These are phyloP conservation scores for Candida stauntonica DNA, from an alignment of 805 yeast species.

Conservation along the genomic window DNA sequence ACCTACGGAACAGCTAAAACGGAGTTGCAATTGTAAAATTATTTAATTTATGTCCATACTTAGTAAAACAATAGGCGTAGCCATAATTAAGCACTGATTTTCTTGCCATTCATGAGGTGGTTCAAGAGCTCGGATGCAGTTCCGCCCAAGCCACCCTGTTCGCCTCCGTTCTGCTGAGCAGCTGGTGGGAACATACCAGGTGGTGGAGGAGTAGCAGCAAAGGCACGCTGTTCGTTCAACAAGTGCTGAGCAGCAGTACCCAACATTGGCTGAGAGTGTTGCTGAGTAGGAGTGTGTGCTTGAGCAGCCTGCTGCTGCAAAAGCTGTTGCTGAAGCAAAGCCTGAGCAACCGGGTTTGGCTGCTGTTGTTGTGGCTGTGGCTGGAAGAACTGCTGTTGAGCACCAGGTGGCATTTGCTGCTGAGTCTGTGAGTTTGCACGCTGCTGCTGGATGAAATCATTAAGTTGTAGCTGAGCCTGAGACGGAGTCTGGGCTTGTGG, in stretches of 20 bases:
- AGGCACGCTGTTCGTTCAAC: constrained; percentile 29
- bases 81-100: constrained; percentile 29
- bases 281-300: constrained; percentile 20
- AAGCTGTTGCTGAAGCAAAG: constrained; percentile 28
- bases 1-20: too few species aligned
- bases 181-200: constrained; percentile 51
- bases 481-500: constrained; percentile 16
- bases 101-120: constrained; percentile 81
- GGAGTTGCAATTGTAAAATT: too few species aligned
- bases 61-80: background rate
- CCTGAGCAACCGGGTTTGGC: constrained; percentile 18
- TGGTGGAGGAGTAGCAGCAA: constrained; percentile 61
- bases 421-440: constrained; percentile 9
- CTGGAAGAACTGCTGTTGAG: constrained; percentile 13
- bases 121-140: constrained; percentile 77
- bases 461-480: constrained; percentile 16
- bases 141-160: constrained; percentile 28
- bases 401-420: constrained; percentile 24
- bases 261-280: constrained; percentile 26
- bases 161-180: constrained; percentile 19
- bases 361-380: constrained; percentile 23
- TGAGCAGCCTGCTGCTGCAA: constrained; percentile 27
- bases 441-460: constrained; percentile 19
- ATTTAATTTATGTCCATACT: background rate
- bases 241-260: constrained; percentile 25